A percentile compares a stretch with the other conserved stretches of the same genome.
phyloP scores from a whole-genome alignment of 305 asterid species.

The Salvia sclarea region DNA sequence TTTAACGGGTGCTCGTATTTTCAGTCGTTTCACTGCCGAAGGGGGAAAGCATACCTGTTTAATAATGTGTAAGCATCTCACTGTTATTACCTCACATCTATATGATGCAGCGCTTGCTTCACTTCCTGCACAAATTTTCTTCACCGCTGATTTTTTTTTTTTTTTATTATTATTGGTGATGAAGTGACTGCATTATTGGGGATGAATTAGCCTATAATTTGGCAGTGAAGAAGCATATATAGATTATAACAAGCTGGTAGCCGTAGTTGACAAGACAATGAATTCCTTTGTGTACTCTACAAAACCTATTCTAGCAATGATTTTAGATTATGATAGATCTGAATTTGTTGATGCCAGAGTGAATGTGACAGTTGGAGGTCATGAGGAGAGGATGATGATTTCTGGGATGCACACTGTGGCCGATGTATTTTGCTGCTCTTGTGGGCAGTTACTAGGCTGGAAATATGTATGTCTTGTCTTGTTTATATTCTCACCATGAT shows the following conservation, averaged over 20 bases:
- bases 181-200: not conserved
- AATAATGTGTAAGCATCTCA: constrained; percentile 59
- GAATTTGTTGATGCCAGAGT: constrained; percentile 42
- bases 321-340: not conserved
- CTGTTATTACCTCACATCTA: too few relatives aligned
- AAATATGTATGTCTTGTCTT: constrained; percentile 64
- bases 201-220: not conserved
- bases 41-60: constrained; percentile 87
- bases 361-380: constrained; percentile 65
- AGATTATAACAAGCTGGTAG: not conserved
- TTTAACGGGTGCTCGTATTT: constrained; percentile 24
- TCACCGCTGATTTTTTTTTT: too few relatives aligned
- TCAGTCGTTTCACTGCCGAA: constrained; percentile 71
- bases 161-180: not conserved
- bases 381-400: constrained; percentile 74
- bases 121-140: too few relatives aligned
- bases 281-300: too few relatives aligned
- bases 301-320: too few relatives aligned
- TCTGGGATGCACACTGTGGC: constrained; percentile 80
- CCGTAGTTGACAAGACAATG: too few relatives aligned
- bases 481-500: not conserved
- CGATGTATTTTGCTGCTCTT: constrained; percentile 69
- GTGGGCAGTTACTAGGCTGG: constrained; percentile 87
- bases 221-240: too few relatives aligned
- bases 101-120: too few relatives aligned